Percentiles rank a stretch among this genome's conserved stretches.
phyloP scores from a whole-genome alignment of 352 stramenopile species.

The Elongisporangium undulatum region DNA sequence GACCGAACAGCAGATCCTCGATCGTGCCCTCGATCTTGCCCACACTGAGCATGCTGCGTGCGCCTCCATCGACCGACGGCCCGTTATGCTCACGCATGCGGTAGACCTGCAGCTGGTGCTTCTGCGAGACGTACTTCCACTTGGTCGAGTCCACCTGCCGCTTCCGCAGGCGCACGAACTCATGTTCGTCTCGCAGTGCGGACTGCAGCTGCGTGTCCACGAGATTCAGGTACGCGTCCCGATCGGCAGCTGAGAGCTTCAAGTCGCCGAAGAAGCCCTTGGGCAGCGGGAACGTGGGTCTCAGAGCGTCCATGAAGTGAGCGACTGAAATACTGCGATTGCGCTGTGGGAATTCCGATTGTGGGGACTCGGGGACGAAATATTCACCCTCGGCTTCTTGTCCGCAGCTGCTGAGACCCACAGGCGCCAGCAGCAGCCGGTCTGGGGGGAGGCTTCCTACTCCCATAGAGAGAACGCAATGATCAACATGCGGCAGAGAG shows the following conservation, averaged over 20 bases:
- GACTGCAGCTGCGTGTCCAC: constrained; percentile 19
- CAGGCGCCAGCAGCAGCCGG: not conserved
- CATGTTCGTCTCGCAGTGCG: constrained; percentile 25
- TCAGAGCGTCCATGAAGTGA: constrained; percentile 21
- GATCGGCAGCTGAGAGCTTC: constrained; percentile 18
- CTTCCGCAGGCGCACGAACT: constrained; percentile 29
- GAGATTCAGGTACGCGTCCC: constrained; percentile 19
- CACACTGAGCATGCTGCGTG: constrained; percentile 33
- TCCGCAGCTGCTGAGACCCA: not conserved
- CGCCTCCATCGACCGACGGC: constrained; percentile 18
- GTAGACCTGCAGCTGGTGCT: constrained; percentile 36
- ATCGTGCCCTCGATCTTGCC: constrained; percentile 28
- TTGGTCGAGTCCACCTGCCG: constrained; percentile 32
- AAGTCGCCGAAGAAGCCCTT: constrained; percentile 20
- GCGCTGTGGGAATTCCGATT: not conserved
- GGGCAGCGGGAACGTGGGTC: constrained; percentile 34
- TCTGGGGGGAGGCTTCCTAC: not conserved
- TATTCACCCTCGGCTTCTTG: not conserved
- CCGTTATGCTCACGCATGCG: constrained; percentile 15
- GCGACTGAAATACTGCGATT: not conserved
- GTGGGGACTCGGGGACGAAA: not conserved
- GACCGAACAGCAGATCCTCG: constrained; percentile 38
- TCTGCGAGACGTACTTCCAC: constrained; percentile 38
- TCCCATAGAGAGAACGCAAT: not conserved
- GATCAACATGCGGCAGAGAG: not conserved